Conservation (phyloP, 495 filamentous ascomycete species). For the Aspergillus conjunctus region DNA sequence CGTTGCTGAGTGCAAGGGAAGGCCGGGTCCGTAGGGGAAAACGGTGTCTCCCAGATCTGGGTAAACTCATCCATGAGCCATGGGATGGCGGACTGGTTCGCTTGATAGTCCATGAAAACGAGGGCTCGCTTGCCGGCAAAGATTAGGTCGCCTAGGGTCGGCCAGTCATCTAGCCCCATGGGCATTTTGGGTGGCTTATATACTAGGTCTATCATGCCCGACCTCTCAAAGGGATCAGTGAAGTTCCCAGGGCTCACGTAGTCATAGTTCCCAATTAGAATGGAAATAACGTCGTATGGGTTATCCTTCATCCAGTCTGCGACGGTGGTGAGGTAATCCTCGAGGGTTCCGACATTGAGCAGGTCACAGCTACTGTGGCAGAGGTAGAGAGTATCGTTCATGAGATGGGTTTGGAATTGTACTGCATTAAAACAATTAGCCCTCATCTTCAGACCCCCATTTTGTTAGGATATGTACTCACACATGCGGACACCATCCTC, state of each 20-base stretch:
- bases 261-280: slow-evolving; percentile 85
- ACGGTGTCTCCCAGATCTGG: slow-evolving; percentile 70
- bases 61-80: slow-evolving; percentile 67
- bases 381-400: slow-evolving; percentile 60
- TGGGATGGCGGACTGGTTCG: slow-evolving; percentile 74
- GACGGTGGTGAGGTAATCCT: slow-evolving; percentile 70
- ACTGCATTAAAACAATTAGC: slow-evolving; percentile 42
- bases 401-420: slow-evolving; percentile 80
- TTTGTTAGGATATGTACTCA: slow-evolving; percentile 34
- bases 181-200: slow-evolving; percentile 71
- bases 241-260: slow-evolving; percentile 62
- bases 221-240: slow-evolving; percentile 59
- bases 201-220: slow-evolving; percentile 68
- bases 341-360: slow-evolving; percentile 75
- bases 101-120: slow-evolving; percentile 80
- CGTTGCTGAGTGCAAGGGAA: slow-evolving; percentile 64
- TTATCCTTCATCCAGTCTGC: slow-evolving; percentile 71
- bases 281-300: slow-evolving; percentile 89
- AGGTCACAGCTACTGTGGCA: slow-evolving; percentile 81
- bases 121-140: slow-evolving; percentile 61
- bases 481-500: slow-evolving; percentile 86
- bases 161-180: slow-evolving; percentile 79
- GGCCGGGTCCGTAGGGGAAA: slow-evolving; percentile 56
- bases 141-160: slow-evolving; percentile 79
- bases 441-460: not conserved